phyloP scores from a whole-genome alignment of 2,329 filamentous ascomycete genomes.

The Ophiostoma himal-ulmi region DNA sequence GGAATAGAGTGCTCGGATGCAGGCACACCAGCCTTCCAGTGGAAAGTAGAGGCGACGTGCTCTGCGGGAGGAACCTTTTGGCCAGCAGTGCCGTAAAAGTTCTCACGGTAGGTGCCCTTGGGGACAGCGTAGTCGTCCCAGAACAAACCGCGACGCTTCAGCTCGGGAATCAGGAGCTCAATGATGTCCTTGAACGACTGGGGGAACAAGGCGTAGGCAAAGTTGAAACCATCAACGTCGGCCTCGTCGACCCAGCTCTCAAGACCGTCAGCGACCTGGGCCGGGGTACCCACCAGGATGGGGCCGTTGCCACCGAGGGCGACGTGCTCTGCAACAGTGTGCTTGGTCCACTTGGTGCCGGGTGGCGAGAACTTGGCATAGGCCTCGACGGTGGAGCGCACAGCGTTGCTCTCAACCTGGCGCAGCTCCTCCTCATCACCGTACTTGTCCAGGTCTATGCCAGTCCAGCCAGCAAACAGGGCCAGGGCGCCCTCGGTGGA shows the following conservation, averaged over 20 bases:
- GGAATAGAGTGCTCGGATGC: conserved; percentile 30
- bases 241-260: conserved; percentile 63
- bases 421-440: conserved; percentile 38
- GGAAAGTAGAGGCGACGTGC: conserved; percentile 38
- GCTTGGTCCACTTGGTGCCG: conserved; percentile 62
- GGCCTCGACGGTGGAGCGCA: conserved; percentile 31
- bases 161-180: conserved; percentile 57
- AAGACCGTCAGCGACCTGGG: conserved; percentile 61
- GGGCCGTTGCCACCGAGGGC: conserved; percentile 27
- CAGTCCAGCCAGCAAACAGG: conserved; percentile 70
- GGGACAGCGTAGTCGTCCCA: conserved; percentile 47
- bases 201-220: conserved; percentile 46
- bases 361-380: conserved; percentile 20
- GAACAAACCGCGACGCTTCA: conserved; percentile 52
- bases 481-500: conserved; percentile 58
- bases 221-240: conserved; percentile 70
- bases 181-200: conserved; percentile 60
- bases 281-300: conserved; percentile 54
- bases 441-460: conserved; percentile 41
- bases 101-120: conserved; percentile 41
- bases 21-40: conserved; percentile 36
- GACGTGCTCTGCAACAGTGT: conserved; percentile 55
- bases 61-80: conserved; percentile 34
- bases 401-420: conserved; percentile 38
- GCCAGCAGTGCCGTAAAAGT: conserved; percentile 37